Conservation (phyloP, 2,329 filamentous ascomycete genomes). For the Cercospora janseana region DNA sequence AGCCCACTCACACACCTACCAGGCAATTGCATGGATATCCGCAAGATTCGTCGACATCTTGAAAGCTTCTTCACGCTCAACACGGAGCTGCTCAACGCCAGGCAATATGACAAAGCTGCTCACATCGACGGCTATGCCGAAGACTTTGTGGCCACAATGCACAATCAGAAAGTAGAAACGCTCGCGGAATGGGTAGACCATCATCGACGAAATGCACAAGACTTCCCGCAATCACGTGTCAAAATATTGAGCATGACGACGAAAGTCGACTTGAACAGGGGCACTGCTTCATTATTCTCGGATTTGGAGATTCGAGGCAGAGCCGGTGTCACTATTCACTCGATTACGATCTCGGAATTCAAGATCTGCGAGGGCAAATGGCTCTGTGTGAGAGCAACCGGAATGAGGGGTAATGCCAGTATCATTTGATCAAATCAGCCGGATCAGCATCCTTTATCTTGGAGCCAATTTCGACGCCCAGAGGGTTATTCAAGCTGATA, state of each 20-base stretch:
- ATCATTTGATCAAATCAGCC: neutral
- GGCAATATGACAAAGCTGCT: neutral
- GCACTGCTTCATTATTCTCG: constrained; percentile 3
- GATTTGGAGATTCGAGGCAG: constrained; percentile 3
- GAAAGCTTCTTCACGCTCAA: constrained; percentile 6
- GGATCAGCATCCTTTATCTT: too few relatives aligned
- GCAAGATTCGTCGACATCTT: neutral
- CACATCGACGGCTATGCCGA: constrained; percentile 1
- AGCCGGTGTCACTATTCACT: constrained; percentile 4
- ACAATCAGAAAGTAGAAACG: constrained; percentile 8
- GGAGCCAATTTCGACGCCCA: too few relatives aligned
- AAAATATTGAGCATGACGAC: constrained; percentile 3
- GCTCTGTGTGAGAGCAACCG: constrained; percentile 3
- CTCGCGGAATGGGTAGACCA: constrained; percentile 3
- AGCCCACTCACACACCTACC: constrained; percentile 2
- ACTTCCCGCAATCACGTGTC: constrained; percentile 2
- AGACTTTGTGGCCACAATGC: constrained; percentile 4
- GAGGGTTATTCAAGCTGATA: too few relatives aligned
- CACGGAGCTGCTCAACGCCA: constrained; percentile 1
- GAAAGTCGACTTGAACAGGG: neutral
- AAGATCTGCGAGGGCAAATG: constrained; percentile 9
- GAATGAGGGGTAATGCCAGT: constrained; percentile 6
- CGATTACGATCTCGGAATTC: constrained; percentile 7
- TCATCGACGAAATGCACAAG: neutral
- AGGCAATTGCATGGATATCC: constrained; percentile 1